Evolutionary conservation across 2,329 filamentous ascomycete species (phyloP), one percentile per base, ranked within the genome.

Genomic region (Dissoconium aciculare): DNA sequence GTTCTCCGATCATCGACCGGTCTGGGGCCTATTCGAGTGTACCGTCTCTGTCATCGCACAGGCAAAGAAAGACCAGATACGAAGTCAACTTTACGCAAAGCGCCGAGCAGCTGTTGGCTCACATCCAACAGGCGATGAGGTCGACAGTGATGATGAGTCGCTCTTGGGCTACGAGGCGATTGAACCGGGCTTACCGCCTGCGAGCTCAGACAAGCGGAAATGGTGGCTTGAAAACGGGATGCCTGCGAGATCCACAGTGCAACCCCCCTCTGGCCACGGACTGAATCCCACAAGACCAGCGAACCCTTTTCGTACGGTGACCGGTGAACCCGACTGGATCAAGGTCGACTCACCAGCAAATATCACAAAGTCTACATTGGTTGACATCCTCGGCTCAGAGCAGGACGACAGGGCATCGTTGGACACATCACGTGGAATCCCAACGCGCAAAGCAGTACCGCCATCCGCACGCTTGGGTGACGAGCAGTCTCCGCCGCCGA

Each of bases 1-100:
- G 9, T 93, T 95, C 52, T 98, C 89, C 0, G 89, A 98, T 50
- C 89, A 98, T 54, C 71, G 85, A n/a, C 89, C 89, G 2, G 87
- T 98, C 0, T 94, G 82, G 56, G 85, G 83, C 9, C 73, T 74
- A 0, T 98, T 98, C 50, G 71, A 83, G 42, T 91, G 85, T 54
- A 71, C 67, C 1, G 78, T 95, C 31, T 85, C 66, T 41, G 74
- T 89, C 26, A 62, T 95, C 8, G 71, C 98, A 42, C 81, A 93
- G 51, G 58, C 56, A 14, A 60, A 67, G 31, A 83, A 81, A 42
- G 76, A 85, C 38, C 57, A 62, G 3, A 72, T 95, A 27, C 80
- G 78, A 47, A 69, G 69, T 17, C 67, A 78, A 31, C 63, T 95
- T 8, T 94, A 95, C 51, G 62, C 67, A 13, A 64, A 65, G 40